phyloP scores from a whole-genome alignment of 1,284 basidiomycete species.

The Ganoderma sp. region DNA sequence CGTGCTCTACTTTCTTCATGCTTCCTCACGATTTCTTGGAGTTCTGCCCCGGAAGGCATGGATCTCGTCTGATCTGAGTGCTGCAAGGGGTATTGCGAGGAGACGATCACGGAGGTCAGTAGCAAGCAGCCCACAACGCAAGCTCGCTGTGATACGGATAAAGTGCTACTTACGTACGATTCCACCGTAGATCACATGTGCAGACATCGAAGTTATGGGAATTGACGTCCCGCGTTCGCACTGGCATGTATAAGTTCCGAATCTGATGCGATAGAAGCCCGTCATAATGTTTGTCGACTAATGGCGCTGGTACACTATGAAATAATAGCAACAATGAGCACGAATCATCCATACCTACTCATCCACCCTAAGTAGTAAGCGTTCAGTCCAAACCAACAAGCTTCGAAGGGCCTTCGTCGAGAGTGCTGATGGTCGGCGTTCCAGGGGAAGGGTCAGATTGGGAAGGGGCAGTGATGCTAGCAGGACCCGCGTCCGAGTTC shows the following conservation, averaged over 20 bases:
- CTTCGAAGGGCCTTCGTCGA: neutral
- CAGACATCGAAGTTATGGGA: neutral
- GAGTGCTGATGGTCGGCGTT: neutral
- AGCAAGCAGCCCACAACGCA: too few relatives aligned
- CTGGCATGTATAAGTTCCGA: neutral
- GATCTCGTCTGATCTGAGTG: neutral
- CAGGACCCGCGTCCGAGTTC: neutral
- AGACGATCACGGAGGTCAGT: too few relatives aligned
- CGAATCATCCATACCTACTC: neutral
- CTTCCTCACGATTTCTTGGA: neutral
- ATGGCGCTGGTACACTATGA: neutral
- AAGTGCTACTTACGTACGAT: neutral
- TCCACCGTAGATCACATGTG: neutral
- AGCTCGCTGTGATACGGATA: neutral
- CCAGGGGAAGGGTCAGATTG: neutral
- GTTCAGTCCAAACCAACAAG: neutral
- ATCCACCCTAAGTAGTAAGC: neutral
- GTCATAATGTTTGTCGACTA: neutral
- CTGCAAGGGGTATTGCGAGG: neutral
- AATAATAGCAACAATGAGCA: neutral
- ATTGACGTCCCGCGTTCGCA: neutral
- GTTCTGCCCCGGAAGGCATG: neutral
- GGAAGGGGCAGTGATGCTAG: neutral
- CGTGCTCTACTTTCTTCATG: neutral
- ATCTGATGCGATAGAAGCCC: neutral